Evolutionary conservation across 768 basidiomycete genomes (phyloP), one percentile per base, ranked within the genome.

Genomic region (Leucosporidium scottii): DNA sequence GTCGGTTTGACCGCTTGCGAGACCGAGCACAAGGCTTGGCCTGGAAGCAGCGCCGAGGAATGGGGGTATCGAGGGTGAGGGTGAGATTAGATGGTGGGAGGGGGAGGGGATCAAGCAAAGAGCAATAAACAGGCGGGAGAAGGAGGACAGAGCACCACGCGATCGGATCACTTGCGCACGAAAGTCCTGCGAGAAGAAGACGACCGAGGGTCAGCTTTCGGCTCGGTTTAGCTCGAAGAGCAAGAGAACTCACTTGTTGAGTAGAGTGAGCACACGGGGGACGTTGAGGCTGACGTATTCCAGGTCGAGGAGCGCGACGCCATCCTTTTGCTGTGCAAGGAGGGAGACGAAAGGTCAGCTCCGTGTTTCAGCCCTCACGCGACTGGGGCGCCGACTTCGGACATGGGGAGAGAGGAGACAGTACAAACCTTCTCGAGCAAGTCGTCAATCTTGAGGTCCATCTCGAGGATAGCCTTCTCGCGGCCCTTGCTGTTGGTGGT

Each of bases 401-500:
- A 20, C 2, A 30, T 17, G 55, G 17, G 23, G 21, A 44, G 47
- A 49, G 21, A 15, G 15, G 39, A 44, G 39, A 17, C 15, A 13
- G 15, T 8, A 75, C 84, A 34, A 71, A 92, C 93, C 88, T 97
- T 97, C 79, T 98, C 94, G 76, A 97, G 80, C 70, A 98, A 79
- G 80, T 99, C 94, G 79, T 99, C 94, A 74, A 98, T 96, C 82
- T 97, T 97, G 62, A 98, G 84, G 80, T 76, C 75, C 96, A 98
- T 98, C 83, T 99, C 96, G 48, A 98, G 84, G 74, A 99, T 98
- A 23, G 96, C 94, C 81, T 97, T 97, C 76, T 99, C 96, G 25
- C 96, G 85, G 51, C 96, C 96, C 59, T 75, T 75, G 69, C 70
- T 71, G 66, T 28, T 44, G 1, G 2, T 1, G 25, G 31, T 21